Conservation (phyloP, 2,329 filamentous ascomycete genomes). For the Mycocentrospora acerina region DNA sequence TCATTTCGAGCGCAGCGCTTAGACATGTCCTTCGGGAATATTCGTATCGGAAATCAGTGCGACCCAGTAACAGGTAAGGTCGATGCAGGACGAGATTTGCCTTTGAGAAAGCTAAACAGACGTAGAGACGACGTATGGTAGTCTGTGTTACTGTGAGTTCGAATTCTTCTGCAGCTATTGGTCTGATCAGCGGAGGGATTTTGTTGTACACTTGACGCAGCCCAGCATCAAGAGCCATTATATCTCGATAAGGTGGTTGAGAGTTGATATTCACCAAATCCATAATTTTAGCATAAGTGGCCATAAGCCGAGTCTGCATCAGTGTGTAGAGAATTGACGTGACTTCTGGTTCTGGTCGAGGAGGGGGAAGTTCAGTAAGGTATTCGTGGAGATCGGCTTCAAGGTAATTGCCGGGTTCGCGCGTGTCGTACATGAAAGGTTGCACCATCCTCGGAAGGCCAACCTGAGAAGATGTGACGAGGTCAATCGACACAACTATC, state of each 20-base stretch:
- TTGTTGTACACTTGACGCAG: constrained; percentile 24
- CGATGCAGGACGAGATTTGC: constrained; percentile 40
- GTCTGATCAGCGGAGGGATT: constrained; percentile 22
- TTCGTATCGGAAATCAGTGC: constrained; percentile 39
- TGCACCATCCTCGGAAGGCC: constrained; percentile 44
- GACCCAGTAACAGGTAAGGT: constrained; percentile 38
- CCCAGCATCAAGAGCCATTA: constrained; percentile 28
- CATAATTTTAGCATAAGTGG: constrained; percentile 28
- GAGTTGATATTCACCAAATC: constrained; percentile 29
- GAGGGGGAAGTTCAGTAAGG: constrained; percentile 32
- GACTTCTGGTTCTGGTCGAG: constrained; percentile 28
- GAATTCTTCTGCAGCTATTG: constrained; percentile 13
- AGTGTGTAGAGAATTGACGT: constrained; percentile 31
- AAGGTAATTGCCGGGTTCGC: constrained; percentile 43
- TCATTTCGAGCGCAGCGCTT: constrained; percentile 48
- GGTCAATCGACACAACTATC: constrained; percentile 48
- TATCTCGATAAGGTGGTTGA: constrained; percentile 30
- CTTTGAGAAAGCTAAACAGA: constrained; percentile 37
- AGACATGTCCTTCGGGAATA: constrained; percentile 48
- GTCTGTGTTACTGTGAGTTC: constrained; percentile 9
- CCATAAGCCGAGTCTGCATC: constrained; percentile 24
- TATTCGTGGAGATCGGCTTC: constrained; percentile 46
- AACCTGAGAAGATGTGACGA: constrained; percentile 41
- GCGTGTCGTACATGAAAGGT: constrained; percentile 41
- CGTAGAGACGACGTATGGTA: constrained; percentile 30